Percentiles rank a stretch among this genome's conserved stretches.
Conservation (phyloP, 257 asterid species). For the Agastache rugosa region DNA sequence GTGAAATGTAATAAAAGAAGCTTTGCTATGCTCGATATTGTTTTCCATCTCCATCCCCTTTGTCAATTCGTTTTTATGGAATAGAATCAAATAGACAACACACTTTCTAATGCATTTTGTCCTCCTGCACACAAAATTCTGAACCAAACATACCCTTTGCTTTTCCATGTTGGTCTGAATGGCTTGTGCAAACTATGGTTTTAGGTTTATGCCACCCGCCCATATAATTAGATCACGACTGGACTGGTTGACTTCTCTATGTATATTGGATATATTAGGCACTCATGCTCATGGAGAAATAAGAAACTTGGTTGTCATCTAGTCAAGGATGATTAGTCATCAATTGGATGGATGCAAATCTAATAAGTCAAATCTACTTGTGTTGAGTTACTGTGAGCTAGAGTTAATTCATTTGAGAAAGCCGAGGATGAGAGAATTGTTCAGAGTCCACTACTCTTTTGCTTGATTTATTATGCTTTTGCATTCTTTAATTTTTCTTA, state of each 20-base stretch:
- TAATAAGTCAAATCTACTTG: not conserved
- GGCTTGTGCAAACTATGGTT: not conserved
- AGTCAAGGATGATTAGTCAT: not conserved
- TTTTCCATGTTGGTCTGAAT: not conserved
- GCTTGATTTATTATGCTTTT: not conserved
- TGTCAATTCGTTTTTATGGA: not conserved
- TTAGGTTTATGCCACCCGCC: not conserved
- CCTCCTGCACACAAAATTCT: not conserved
- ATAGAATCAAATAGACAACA: not conserved
- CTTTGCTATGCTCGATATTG: not conserved
- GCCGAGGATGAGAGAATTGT: not conserved
- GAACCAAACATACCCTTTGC: not conserved
- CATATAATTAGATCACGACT: not conserved
- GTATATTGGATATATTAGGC: not conserved
- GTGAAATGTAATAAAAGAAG: not conserved
- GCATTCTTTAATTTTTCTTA: not conserved
- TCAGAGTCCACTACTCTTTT: not conserved
- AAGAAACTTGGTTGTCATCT: constrained; percentile 8
- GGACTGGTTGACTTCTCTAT: not conserved
- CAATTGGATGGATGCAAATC: constrained; percentile 4
- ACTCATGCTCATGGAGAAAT: not conserved
- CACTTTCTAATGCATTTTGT: not conserved
- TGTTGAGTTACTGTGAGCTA: not conserved
- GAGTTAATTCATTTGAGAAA: not conserved
- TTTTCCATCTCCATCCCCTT: not conserved